A percentile compares a stretch with the other conserved stretches of the same genome.
Conservation (phyloP, 441 rosid species). For the Sinapis alba region DNA sequence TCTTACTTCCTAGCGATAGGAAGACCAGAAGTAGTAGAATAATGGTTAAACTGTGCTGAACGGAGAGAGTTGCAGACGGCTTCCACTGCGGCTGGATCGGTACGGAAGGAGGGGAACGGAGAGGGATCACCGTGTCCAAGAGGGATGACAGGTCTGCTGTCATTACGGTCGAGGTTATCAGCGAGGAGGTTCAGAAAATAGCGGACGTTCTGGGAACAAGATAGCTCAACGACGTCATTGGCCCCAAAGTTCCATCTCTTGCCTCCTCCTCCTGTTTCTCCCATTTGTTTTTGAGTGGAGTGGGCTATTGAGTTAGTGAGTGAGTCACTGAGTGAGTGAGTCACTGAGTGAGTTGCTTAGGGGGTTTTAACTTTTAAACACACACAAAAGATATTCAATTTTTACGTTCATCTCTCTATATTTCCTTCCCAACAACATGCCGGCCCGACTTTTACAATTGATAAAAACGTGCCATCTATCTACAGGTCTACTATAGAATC, state of each 20-base stretch:
- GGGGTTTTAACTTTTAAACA: background rate
- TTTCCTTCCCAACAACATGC: background rate
- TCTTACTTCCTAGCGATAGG: conserved; percentile 49
- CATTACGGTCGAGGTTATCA: conserved; percentile 26
- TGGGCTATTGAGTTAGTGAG: background rate
- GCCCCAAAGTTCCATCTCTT: conserved; percentile 29
- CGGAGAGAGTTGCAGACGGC: conserved; percentile 47
- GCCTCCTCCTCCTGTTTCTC: conserved; percentile 1
- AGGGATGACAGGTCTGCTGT: conserved; percentile 38
- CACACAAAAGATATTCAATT: background rate
- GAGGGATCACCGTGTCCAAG: conserved; percentile 59
- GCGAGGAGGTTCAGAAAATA: conserved; percentile 13
- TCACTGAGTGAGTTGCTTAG: conserved; percentile 6
- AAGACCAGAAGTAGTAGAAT: conserved; percentile 41
- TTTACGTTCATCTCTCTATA: no score
- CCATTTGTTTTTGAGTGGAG: background rate
- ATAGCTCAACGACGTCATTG: background rate
- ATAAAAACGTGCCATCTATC: background rate
- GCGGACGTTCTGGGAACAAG: conserved; percentile 19
- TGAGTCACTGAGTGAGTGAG: conserved; percentile 12
- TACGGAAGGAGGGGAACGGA: conserved; percentile 46
- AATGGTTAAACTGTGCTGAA: conserved; percentile 46
- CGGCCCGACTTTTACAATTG: background rate
- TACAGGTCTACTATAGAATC: no score
- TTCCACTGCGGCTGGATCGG: conserved; percentile 42